These are phyloP conservation scores for Peronosclerospora sorghi DNA, from an alignment of 352 stramenopile genomes.

Conservation along the genomic window DNA sequence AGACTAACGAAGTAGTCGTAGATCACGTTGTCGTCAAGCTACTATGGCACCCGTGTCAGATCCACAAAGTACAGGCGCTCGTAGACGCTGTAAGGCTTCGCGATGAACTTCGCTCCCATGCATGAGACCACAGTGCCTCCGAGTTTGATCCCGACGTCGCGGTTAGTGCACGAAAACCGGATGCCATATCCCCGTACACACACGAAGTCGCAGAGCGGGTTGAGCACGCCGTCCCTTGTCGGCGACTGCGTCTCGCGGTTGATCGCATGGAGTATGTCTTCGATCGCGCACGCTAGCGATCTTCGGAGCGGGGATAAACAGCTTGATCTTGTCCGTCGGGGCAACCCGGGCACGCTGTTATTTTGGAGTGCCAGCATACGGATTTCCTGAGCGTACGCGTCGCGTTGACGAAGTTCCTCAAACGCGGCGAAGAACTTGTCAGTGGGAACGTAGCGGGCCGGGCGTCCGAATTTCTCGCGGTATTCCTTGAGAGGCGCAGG, in stretches of 20 bases:
- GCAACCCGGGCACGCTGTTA: neutral
- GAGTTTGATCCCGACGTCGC: neutral
- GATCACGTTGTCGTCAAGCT: neutral
- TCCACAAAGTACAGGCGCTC: slow-evolving; percentile 6
- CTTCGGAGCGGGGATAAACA: neutral
- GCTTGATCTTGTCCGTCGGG: neutral
- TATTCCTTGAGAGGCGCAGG: neutral
- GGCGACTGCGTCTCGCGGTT: neutral
- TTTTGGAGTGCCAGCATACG: neutral
- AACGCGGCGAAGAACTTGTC: neutral
- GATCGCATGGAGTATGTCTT: neutral
- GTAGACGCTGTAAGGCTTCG: slow-evolving; percentile 1
- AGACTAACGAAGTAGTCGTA: slow-evolving; percentile 2
- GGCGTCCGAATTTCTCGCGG: neutral
- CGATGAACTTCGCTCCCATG: neutral
- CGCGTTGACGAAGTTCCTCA: neutral
- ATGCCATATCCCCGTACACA: neutral
- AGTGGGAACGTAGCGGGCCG: neutral
- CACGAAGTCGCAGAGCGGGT: neutral
- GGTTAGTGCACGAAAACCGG: slow-evolving; percentile 2
- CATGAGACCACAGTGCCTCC: neutral
- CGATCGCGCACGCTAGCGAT: neutral
- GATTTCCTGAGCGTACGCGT: neutral
- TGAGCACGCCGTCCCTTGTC: neutral
- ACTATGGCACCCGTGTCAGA: neutral